phyloP scores from a whole-genome alignment of 495 filamentous ascomycete species.

The Xylaria venustula region DNA sequence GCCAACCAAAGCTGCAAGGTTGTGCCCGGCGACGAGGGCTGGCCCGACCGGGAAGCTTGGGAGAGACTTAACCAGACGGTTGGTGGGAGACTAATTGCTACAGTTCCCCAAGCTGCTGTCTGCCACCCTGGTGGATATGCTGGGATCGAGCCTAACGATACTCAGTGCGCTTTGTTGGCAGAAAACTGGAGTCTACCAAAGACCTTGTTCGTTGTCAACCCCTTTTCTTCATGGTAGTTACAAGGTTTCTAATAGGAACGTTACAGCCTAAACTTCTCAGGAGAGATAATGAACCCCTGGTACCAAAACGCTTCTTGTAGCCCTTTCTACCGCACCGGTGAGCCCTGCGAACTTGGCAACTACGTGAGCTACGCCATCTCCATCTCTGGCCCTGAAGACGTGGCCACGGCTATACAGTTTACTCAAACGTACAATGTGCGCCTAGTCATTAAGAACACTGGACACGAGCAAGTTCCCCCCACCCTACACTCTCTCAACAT shows the following conservation, averaged over 20 bases:
- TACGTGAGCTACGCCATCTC: background rate
- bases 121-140: constrained; percentile 34
- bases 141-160: too few species aligned
- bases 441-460: background rate
- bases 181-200: background rate
- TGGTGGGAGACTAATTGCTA: constrained; percentile 41
- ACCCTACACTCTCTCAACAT: too few species aligned
- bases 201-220: background rate
- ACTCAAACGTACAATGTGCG: constrained; percentile 4
- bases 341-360: background rate
- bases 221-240: background rate
- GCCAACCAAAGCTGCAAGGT: too few species aligned
- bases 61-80: constrained; percentile 36
- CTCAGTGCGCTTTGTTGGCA: background rate
- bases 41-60: constrained; percentile 35
- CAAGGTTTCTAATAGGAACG: background rate
- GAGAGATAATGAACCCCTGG: background rate
- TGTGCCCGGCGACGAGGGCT: constrained; percentile 26
- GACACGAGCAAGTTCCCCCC: constrained; percentile 1
- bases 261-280: background rate
- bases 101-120: constrained; percentile 42
- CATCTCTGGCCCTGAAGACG: background rate
- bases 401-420: background rate
- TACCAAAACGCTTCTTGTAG: background rate
- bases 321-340: background rate